Evolutionary conservation across 2,329 filamentous ascomycete species (phyloP).

Genomic region (Penicillium sp.): DNA sequence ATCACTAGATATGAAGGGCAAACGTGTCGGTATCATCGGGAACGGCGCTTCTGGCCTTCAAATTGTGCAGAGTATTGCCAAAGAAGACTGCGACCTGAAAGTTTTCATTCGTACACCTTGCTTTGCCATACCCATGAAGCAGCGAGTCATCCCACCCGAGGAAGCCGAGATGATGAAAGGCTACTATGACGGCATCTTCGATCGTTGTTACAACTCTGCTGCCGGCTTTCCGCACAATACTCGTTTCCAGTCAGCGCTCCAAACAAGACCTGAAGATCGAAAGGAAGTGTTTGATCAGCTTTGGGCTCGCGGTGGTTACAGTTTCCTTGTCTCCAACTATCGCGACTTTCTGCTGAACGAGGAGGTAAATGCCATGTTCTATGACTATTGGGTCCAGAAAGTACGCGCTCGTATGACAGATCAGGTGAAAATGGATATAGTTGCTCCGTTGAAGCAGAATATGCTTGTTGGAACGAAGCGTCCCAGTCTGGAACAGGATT

Average conservation of each 20-base stretch:
- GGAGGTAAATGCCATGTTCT: slow-evolving; percentile 52
- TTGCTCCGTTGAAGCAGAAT: slow-evolving; percentile 53
- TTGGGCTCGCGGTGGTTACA: slow-evolving; percentile 54
- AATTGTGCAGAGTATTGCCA: slow-evolving; percentile 16
- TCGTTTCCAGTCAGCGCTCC: slow-evolving; percentile 44
- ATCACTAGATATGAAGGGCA: slow-evolving; percentile 11
- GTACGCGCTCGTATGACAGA: slow-evolving; percentile 51
- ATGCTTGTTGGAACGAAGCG: slow-evolving; percentile 56
- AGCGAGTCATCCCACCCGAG: slow-evolving; percentile 45
- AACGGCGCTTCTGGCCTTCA: slow-evolving; percentile 21
- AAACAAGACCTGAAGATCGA: slow-evolving; percentile 51
- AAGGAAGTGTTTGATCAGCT: slow-evolving; percentile 50
- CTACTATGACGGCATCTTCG: slow-evolving; percentile 52
- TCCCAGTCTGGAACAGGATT: slow-evolving; percentile 47
- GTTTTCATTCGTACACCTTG: slow-evolving; percentile 67
- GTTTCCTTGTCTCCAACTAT: slow-evolving; percentile 53
- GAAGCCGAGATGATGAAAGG: slow-evolving; percentile 50
- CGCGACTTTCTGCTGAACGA: slow-evolving; percentile 34
- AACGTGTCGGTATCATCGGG: slow-evolving; percentile 17
- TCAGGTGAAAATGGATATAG: slow-evolving; percentile 47
- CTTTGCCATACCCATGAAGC: slow-evolving; percentile 60
- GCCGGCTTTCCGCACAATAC: slow-evolving; percentile 49
- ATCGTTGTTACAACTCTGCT: slow-evolving; percentile 51
- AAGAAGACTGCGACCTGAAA: slow-evolving; percentile 25
- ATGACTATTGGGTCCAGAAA: slow-evolving; percentile 56